phyloP scores from a whole-genome alignment of 1,284 basidiomycete species.

The Cystobasidiaceae sp. region DNA sequence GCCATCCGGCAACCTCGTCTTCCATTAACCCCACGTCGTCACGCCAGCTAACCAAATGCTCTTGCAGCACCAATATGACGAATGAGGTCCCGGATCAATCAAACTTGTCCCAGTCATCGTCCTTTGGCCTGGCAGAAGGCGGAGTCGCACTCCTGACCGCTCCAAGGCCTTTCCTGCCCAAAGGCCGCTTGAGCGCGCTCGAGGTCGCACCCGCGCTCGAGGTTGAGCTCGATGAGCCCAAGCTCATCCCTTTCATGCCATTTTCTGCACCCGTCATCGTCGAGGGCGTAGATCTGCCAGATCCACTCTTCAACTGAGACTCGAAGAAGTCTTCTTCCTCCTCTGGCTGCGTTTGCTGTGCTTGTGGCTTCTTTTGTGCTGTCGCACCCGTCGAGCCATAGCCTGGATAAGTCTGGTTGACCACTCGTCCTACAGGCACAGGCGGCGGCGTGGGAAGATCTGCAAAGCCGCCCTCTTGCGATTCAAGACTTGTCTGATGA shows the following conservation, averaged over 20 bases:
- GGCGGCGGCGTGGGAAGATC: background rate
- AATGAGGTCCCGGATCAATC: no score
- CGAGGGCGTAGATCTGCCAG: background rate
- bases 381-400: conserved; percentile 2
- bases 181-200: background rate
- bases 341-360: conserved; percentile 2
- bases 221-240: background rate
- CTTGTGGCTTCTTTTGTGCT: background rate
- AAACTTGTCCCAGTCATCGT: conserved; percentile 36
- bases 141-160: conserved; percentile 21
- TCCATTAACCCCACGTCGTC: no score
- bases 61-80: no score
- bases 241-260: background rate
- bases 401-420: conserved; percentile 4
- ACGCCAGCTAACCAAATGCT: no score
- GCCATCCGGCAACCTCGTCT: no score
- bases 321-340: conserved; percentile 39
- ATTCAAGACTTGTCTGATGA: conserved; percentile 22
- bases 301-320: conserved; percentile 20
- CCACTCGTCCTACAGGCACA: background rate
- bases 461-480: conserved; percentile 14
- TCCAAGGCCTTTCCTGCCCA: conserved; percentile 23
- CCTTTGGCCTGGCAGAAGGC: background rate
- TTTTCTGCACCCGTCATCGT: background rate
- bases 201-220: background rate